Percentiles rank a stretch among this genome's conserved stretches.
These are phyloP conservation scores for Arthrobotrys entomopaga DNA, from an alignment of 2,329 filamentous ascomycete species.

Conservation along the genomic window DNA sequence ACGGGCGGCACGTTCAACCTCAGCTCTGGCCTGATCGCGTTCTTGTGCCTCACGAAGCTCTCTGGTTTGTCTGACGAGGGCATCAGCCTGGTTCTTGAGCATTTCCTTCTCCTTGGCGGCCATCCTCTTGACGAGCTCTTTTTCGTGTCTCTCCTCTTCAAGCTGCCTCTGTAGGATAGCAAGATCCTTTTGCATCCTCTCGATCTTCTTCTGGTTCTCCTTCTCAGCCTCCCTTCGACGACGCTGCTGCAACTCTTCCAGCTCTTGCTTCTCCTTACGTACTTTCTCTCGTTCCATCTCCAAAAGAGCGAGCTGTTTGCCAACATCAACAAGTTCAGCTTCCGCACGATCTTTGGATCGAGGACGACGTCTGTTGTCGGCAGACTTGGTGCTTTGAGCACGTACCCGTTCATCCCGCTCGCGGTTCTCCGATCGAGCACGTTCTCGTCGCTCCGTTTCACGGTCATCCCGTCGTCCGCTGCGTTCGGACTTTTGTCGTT, in stretches of 20 bases:
- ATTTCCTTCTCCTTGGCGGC: conserved; percentile 48
- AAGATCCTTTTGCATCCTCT: conserved; percentile 48
- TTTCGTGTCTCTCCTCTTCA: conserved; percentile 48
- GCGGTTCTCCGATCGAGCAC: conserved; percentile 37
- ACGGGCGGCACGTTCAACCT: conserved; percentile 49
- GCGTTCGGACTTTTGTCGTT: conserved; percentile 50
- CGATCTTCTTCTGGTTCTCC: conserved; percentile 52
- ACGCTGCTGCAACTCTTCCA: conserved; percentile 44
- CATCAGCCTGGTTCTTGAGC: conserved; percentile 41
- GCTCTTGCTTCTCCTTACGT: conserved; percentile 43
- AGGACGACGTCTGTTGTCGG: conserved; percentile 42
- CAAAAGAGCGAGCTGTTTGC: conserved; percentile 51
- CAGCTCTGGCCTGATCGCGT: conserved; percentile 51
- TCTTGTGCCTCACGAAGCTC: conserved; percentile 51
- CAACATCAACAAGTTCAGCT: conserved; percentile 51
- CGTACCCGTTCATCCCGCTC: conserved; percentile 42
- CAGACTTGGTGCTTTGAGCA: conserved; percentile 48
- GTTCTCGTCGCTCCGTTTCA: conserved; percentile 24
- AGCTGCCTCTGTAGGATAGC: conserved; percentile 45
- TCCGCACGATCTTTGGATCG: conserved; percentile 51
- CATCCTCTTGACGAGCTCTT: conserved; percentile 45
- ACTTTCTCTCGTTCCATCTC: conserved; percentile 52
- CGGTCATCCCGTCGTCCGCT: conserved; percentile 43
- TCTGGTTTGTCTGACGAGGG: conserved; percentile 36
- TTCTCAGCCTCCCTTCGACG: conserved; percentile 44